Percentiles rank a stretch among this genome's conserved stretches.
These are phyloP conservation scores for Saussurea involucrata DNA, from an alignment of 129 eudicot species.

Conservation along the genomic window DNA sequence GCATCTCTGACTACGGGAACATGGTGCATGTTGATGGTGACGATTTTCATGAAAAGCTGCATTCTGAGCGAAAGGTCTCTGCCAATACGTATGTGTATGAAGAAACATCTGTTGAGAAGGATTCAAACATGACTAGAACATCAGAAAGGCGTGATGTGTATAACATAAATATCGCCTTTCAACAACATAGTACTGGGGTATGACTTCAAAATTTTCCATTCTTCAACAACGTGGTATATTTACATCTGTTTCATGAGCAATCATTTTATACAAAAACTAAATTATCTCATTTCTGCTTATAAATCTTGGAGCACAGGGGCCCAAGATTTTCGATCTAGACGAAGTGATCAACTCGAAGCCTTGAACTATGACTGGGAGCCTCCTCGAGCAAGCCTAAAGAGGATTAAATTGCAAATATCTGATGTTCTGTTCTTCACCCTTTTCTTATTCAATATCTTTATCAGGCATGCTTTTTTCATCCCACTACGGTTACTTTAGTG, in stretches of 20 bases:
- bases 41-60: not conserved
- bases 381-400: not conserved
- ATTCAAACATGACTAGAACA: not conserved
- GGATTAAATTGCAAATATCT: not conserved
- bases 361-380: not conserved
- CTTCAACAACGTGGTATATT: too few species aligned
- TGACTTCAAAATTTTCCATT: not conserved
- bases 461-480: too few species aligned
- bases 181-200: too few species aligned
- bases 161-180: too few species aligned
- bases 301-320: not conserved
- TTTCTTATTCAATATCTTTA: too few species aligned
- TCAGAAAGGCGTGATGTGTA: too few species aligned
- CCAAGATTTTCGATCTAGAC: not conserved
- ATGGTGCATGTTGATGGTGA: not conserved
- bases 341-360: not conserved
- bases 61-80: not conserved
- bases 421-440: not conserved
- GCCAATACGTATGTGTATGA: slow-evolving; percentile 6
- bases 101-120: slow-evolving; percentile 14
- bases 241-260: not conserved
- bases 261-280: not conserved
- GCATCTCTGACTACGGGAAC: slow-evolving; percentile 8
- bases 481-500: not conserved
- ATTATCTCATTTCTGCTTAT: not conserved